Percentiles rank a stretch among this genome's conserved stretches.
Evolutionary conservation across 257 asterid species (phyloP).

Genomic region (Lycium barbarum): DNA sequence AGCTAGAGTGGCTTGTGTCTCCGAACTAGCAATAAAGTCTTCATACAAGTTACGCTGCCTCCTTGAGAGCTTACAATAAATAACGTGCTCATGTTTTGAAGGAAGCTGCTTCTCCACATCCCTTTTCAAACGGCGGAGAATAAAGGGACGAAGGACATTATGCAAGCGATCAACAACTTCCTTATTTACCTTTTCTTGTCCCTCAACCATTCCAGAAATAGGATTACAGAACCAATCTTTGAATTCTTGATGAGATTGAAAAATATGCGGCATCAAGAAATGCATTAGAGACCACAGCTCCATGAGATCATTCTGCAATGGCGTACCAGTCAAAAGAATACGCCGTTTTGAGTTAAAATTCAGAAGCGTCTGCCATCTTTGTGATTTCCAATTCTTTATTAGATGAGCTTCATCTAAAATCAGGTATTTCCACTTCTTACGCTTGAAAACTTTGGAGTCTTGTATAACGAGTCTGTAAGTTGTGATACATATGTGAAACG

Average conservation of each 20-base stretch:
- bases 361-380: conserved; percentile 98
- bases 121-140: conserved; percentile 95
- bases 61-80: conserved; percentile 90
- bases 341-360: conserved; percentile 98
- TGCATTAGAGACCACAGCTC: conserved; percentile 99
- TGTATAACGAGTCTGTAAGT: conserved; percentile 98
- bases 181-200: conserved; percentile 95
- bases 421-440: conserved; percentile 98
- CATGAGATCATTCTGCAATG: conserved; percentile 98
- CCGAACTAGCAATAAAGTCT: conserved; percentile 99
- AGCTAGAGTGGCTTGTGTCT: conserved; percentile 96
- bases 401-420: conserved; percentile 99
- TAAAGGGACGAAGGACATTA: conserved; percentile 97
- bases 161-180: conserved; percentile 97
- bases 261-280: conserved; percentile 98
- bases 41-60: conserved; percentile 98
- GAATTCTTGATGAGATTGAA: conserved; percentile 99
- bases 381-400: conserved; percentile 99
- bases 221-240: conserved; percentile 99
- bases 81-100: conserved; percentile 83
- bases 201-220: conserved; percentile 97
- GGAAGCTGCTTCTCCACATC: conserved; percentile 99
- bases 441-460: conserved; percentile 93
- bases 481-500: conserved; percentile 93
- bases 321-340: conserved; percentile 96